Evolutionary conservation across 371 early-diverging fungal species (phyloP).

Genomic region (Apophysomyces ossiformis): DNA sequence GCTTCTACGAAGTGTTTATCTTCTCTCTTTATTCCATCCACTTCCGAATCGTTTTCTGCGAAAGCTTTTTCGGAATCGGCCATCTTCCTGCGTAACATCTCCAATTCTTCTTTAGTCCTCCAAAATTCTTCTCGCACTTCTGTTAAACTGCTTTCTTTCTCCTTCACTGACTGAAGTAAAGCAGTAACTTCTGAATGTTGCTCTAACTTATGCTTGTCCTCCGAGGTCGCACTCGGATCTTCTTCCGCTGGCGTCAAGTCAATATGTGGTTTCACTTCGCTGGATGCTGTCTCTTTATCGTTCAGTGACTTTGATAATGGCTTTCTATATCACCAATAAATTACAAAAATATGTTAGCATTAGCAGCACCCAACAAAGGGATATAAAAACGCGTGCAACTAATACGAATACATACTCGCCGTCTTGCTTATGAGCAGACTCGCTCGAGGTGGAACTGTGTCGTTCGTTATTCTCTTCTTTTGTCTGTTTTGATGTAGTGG

Average conservation of each 20-base stretch:
- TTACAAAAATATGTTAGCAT: no score
- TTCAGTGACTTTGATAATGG: no score
- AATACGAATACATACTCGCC: not conserved
- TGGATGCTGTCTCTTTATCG: no score
- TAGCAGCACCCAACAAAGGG: no score
- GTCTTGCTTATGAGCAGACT: not conserved
- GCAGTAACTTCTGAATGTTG: not conserved
- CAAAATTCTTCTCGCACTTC: not conserved
- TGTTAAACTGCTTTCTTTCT: not conserved
- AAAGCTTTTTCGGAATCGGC: not conserved
- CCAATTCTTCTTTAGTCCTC: not conserved
- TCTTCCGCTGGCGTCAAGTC: not conserved
- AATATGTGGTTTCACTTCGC: not conserved
- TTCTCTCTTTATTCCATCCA: not conserved
- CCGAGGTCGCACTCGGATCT: not conserved
- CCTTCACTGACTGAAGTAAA: not conserved
- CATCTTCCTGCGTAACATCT: not conserved
- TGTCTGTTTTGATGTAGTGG: not conserved
- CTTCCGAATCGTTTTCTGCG: not conserved
- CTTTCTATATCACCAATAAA: no score
- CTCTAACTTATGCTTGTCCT: not conserved
- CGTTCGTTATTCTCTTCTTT: conserved; percentile 1
- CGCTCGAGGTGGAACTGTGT: not conserved
- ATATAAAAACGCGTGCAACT: not conserved
- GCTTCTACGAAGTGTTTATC: not conserved